Evolutionary conservation across 495 filamentous ascomycete species (phyloP), one percentile per base, ranked within the genome.

Genomic region (Aspergillus sclerotiicarbonarius): DNA sequence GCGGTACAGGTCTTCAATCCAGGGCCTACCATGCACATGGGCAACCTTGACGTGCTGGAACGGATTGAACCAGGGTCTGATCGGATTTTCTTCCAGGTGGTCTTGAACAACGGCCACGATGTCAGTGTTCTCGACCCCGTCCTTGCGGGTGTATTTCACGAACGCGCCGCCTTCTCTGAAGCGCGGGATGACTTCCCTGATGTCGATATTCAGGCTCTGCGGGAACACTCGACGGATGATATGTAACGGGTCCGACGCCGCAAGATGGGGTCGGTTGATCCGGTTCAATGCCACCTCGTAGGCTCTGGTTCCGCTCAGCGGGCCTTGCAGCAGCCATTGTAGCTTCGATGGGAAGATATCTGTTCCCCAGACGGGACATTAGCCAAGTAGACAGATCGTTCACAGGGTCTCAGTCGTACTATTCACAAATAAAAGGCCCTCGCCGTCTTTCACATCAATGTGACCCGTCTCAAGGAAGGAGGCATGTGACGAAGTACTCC

Each of bases 131-230:
- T 76, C 71, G 15, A 84, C 73, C 3, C 74, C 77, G 9, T 72
- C 63, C 16, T 82, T 76, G 62, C 90, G 80, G 7, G 79, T 78
- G 71, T 95, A 94, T 68, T 96, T 97, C 63, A 97, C 85, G 71
- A 94, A 98, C 8, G 91, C 90, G 8, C 95, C 94, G 20, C 93
- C 95, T 68, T 98, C 94, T 62, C 93, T 92, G 30, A 92, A 76
- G 18, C 91, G 82, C 2, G 92, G 90, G 45, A 96, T 63, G 35
- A 96, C 85, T 58, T 95, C 84, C 41, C 84, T 89, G 59, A 96
- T 82, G 41, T 86, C 80, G 25, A 94, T 72, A n/a, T 84, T 74
- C 12, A 87, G 61, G 0, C 67, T 65, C 5, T 71, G 59, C 0
- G 89, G 87, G 8, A 92, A 75, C 9, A 83, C 87, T 18, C 79